Percentiles rank a stretch among this genome's conserved stretches.
These are phyloP conservation scores for Stemphylium vesicarium DNA, from an alignment of 2,329 filamentous ascomycete species.

Conservation along the genomic window DNA sequence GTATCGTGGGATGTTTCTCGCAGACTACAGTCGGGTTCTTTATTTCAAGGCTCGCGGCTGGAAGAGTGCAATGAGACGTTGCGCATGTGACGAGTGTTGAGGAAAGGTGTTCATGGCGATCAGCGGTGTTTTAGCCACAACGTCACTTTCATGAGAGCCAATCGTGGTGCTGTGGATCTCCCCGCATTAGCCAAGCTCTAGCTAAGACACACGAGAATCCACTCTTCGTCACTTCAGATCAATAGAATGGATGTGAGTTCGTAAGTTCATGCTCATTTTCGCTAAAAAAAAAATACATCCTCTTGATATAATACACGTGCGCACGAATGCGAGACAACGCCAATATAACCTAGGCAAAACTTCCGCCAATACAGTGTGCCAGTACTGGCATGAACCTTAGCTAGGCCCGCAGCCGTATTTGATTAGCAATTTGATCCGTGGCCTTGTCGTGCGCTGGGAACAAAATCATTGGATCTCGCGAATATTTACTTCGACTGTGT, in stretches of 20 bases:
- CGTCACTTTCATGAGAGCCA: constrained; percentile 20
- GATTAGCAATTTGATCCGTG: no score
- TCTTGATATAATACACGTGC: constrained; percentile 4
- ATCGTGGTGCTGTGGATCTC: constrained; percentile 14
- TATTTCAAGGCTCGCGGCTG: neutral
- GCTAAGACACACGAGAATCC: neutral
- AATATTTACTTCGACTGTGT: neutral
- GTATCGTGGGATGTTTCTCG: neutral
- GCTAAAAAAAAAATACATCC: neutral
- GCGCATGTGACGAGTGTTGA: neutral
- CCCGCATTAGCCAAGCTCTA: constrained; percentile 20
- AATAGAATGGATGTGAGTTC: neutral
- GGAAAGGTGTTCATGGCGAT: constrained; percentile 1
- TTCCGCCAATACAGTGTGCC: no score
- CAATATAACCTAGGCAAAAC: neutral
- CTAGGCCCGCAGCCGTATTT: no score
- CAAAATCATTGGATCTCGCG: no score
- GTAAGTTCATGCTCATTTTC: neutral
- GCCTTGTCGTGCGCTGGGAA: no score
- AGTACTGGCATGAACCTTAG: no score
- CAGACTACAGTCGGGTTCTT: neutral
- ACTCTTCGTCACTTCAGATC: neutral
- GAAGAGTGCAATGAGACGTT: neutral
- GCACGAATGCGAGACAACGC: neutral
- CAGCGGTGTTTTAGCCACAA: constrained; percentile 8